Evolutionary conservation across 75 land plant genomes (phyloP).

Genomic region (Chamaecyparis obtusa): DNA sequence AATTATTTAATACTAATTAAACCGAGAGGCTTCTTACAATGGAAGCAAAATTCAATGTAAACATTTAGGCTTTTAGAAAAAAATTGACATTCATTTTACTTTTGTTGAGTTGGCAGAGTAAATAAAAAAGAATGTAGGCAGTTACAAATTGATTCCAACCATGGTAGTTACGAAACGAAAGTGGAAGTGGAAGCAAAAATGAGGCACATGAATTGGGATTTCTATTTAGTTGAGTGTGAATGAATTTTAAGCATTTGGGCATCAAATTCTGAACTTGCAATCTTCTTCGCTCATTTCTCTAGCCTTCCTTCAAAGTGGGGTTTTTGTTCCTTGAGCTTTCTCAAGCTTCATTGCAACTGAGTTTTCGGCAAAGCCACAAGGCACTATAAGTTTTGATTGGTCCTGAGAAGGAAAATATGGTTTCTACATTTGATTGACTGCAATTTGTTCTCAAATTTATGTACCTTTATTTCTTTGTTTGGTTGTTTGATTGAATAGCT

Average conservation of each 20-base stretch:
- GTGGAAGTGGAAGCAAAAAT: too few species aligned
- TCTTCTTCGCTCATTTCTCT: neutral
- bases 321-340: neutral
- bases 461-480: neutral
- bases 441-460: neutral
- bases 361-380: neutral
- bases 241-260: neutral
- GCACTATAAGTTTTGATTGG: neutral
- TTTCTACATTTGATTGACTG: neutral
- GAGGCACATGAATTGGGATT: neutral
- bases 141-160: too few species aligned
- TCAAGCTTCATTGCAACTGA: neutral
- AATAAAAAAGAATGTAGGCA: too few species aligned
- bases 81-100: too few species aligned
- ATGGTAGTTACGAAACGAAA: too few species aligned
- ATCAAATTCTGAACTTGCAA: slow-evolving; percentile 10
- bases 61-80: too few species aligned
- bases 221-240: neutral
- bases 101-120: too few species aligned
- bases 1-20: too few species aligned
- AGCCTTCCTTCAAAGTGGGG: neutral
- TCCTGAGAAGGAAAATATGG: neutral
- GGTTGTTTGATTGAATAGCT: neutral
- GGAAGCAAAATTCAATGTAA: too few species aligned
- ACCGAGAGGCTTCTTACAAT: too few species aligned